Evolutionary conservation across 2,329 filamentous ascomycete species (phyloP).

Genomic region (Aspergillus piperis): DNA sequence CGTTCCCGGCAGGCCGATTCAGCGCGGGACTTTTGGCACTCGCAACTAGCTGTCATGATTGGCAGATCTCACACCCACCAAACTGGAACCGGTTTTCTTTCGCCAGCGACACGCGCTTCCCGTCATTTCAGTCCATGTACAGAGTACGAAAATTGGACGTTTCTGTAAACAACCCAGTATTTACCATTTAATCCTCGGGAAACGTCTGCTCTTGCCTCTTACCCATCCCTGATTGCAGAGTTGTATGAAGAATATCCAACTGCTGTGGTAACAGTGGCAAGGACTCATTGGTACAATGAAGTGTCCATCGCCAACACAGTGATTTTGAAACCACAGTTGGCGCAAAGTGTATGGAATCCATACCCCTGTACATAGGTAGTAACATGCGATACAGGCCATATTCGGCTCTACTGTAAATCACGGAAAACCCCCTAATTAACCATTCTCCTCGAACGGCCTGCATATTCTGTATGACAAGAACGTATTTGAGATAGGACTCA

Average conservation of each 20-base stretch:
- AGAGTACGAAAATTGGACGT: not conserved
- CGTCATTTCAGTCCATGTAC: not conserved
- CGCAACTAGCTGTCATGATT: not conserved
- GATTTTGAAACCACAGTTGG: not conserved
- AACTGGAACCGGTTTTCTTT: conserved; percentile 16
- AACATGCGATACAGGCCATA: not conserved
- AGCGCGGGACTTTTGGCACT: conserved; percentile 1
- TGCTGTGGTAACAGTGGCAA: not conserved
- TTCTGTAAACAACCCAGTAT: no score
- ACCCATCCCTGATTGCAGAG: not conserved
- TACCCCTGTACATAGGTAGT: not conserved
- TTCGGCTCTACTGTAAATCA: not conserved
- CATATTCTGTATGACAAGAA: conserved; percentile 13
- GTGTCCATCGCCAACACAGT: not conserved
- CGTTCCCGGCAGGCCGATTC: conserved; percentile 1
- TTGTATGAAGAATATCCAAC: not conserved
- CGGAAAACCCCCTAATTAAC: conserved; percentile 8
- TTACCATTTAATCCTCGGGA: not conserved
- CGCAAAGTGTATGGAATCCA: not conserved
- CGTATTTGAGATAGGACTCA: not conserved
- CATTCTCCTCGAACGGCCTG: conserved; percentile 17
- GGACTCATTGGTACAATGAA: not conserved
- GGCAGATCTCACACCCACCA: conserved; percentile 9
- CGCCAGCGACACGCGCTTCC: not conserved
- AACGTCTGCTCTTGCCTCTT: not conserved